Conservation (phyloP, 805 yeast genomes). For the Wickerhamiella slavikovae region DNA sequence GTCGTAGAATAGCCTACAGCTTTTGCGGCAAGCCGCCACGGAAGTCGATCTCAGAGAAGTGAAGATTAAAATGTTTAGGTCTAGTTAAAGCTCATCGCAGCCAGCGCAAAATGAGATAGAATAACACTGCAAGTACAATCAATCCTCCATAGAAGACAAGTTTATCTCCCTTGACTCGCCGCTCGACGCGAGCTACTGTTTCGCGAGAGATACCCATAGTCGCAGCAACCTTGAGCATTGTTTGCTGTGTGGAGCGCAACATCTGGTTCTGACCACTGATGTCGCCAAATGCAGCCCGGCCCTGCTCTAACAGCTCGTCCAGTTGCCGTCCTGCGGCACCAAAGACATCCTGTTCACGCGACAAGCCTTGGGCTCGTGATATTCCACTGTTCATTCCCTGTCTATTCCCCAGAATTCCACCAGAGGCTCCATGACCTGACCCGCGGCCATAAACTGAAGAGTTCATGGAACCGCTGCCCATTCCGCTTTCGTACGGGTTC, state of each 20-base stretch:
- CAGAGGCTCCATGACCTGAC: too few relatives aligned
- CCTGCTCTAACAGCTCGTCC: constrained; percentile 82
- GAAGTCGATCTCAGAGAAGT: too few relatives aligned
- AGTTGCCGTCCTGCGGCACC: constrained; percentile 58
- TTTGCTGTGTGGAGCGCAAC: constrained; percentile 37
- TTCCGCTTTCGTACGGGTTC: constrained; percentile 14
- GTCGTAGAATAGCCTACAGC: too few relatives aligned
- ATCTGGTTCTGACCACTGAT: constrained; percentile 67
- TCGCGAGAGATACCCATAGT: constrained; percentile 76
- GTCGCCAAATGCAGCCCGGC: constrained; percentile 67
- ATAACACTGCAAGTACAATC: constrained; percentile 34
- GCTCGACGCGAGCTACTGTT: constrained; percentile 62
- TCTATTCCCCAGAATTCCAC: too few relatives aligned
- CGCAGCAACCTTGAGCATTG: constrained; percentile 44
- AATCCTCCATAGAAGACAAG: constrained; percentile 68
- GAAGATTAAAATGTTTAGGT: too few relatives aligned
- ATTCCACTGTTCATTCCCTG: constrained; percentile 8
- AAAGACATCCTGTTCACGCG: constrained; percentile 38
- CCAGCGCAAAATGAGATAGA: constrained; percentile 47
- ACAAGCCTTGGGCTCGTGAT: constrained; percentile 37
- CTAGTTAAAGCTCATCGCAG: constrained; percentile 23
- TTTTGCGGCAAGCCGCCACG: too few relatives aligned
- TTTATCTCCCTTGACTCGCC: constrained; percentile 70
- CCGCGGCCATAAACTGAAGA: too few relatives aligned
- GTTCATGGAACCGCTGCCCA: constrained; percentile 3